Evolutionary conservation across 768 basidiomycete species (phyloP), one percentile per base, ranked within the genome.

Genomic region (Filobasidium wieringae): DNA sequence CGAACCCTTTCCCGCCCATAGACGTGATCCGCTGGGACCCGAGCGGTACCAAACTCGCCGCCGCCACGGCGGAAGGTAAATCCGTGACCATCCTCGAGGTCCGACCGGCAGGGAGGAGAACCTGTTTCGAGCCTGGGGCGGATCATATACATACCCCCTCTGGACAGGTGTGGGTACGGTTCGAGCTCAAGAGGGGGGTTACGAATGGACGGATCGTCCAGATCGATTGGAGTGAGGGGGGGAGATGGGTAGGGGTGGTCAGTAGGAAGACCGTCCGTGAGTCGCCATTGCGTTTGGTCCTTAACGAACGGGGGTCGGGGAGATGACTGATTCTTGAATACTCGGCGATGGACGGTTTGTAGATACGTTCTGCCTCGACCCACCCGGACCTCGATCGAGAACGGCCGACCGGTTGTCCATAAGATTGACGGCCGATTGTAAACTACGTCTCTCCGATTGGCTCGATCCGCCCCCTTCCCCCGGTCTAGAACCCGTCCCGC

Each of bases 81-180:
- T 49, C 41, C 29, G 53, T 41, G 6, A 30, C 53, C 26, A 29
- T 60, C 8, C 33, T 60, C 9, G 59, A 60, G 22, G 40, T 60
- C 15, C 40, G 33, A 29, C 59, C 51, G 19, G 27, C 51, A 12
- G 50, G 33, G 11, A n/a, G 27, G 47, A 24, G 3, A 43, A 29
- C 14, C 27, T 32, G 31, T 27, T 31, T 17, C 9, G 4, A 31
- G 7, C n/a, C n/a, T n/a, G n/a, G n/a, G n/a, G n/a, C 30, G 31
- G 22, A n/a, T 14, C 2, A 29, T 51, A 14, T 12, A 8, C 27
- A 36, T 32, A 14, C 30, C 15, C 27, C 32, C 32, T 12, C 17
- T 29, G 59, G 59, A 2, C 41, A 49, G 11, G 59, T 60, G 7
- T 60, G 59, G 59, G 12, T 60, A n/a, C 53, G 59, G 5, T 49